Evolutionary conservation across 805 yeast species (phyloP).

Genomic region (Priceomyces fermenticarens): DNA sequence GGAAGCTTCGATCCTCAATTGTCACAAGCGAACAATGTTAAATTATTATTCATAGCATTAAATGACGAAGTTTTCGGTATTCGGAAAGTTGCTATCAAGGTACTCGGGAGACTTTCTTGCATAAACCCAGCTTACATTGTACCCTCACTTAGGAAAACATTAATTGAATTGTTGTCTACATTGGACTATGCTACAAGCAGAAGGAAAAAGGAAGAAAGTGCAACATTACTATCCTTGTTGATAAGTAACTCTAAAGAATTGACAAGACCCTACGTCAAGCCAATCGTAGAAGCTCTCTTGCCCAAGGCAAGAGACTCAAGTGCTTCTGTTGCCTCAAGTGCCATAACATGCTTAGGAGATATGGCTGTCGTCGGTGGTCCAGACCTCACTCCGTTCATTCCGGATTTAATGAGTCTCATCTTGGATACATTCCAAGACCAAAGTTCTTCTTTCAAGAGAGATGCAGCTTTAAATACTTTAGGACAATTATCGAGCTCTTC

Average conservation of each 20-base stretch:
- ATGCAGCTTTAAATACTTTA: slow-evolving; percentile 81
- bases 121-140: slow-evolving; percentile 95
- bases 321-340: slow-evolving; percentile 81
- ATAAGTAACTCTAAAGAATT: slow-evolving; percentile 76
- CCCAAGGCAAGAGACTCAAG: slow-evolving; percentile 72
- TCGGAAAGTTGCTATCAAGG: slow-evolving; percentile 69
- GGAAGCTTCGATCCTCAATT: slow-evolving; percentile 83
- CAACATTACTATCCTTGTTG: slow-evolving; percentile 66
- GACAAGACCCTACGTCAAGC: slow-evolving; percentile 87
- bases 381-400: slow-evolving; percentile 68
- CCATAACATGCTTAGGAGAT: slow-evolving; percentile 86
- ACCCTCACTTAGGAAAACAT: slow-evolving; percentile 83
- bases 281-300: slow-evolving; percentile 80
- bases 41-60: slow-evolving; percentile 79
- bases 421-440: slow-evolving; percentile 90
- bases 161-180: slow-evolving; percentile 81
- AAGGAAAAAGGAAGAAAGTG: slow-evolving; percentile 80
- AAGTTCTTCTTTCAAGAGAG: slow-evolving; percentile 81
- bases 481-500: slow-evolving; percentile 89
- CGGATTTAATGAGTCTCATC: slow-evolving; percentile 80
- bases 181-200: slow-evolving; percentile 78
- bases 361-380: slow-evolving; percentile 86
- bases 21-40: slow-evolving; percentile 89
- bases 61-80: slow-evolving; percentile 89
- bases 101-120: slow-evolving; percentile 79